A percentile compares a stretch with the other conserved stretches of the same genome.
Conservation (phyloP, 164 flowering plant species). For the Saururus chinensis region DNA sequence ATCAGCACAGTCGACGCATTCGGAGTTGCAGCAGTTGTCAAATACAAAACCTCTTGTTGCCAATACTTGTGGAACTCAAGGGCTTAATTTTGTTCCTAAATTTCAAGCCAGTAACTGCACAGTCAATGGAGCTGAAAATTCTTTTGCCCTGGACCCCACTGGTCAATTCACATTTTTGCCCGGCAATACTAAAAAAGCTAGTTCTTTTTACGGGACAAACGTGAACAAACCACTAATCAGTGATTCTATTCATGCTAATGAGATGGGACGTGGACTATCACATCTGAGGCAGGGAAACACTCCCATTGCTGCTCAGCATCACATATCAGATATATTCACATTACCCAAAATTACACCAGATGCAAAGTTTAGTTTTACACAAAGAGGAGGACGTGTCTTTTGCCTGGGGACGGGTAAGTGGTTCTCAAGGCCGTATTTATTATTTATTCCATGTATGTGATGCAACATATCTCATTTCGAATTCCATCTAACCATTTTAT, state of each 20-base stretch:
- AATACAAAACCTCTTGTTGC: slow-evolving; percentile 14
- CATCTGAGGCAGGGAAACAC: slow-evolving; percentile 13
- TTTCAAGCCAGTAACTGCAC: neutral
- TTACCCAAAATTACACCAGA: slow-evolving; percentile 13
- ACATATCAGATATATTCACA: slow-evolving; percentile 7
- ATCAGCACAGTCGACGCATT: slow-evolving; percentile 20
- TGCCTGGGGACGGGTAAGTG: slow-evolving; percentile 46
- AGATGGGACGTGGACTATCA: slow-evolving; percentile 6
- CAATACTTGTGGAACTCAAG: slow-evolving; percentile 15
- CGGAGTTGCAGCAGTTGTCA: slow-evolving; percentile 25
- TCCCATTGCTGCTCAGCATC: slow-evolving; percentile 9
- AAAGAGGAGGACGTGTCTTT: slow-evolving; percentile 36
- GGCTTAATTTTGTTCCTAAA: neutral
- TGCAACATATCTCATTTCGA: neutral
- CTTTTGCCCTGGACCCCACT: neutral
- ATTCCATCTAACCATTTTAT: slow-evolving; percentile 1
- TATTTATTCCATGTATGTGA: neutral
- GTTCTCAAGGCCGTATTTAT: neutral
- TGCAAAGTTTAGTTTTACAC: slow-evolving; percentile 12
- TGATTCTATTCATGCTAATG: neutral
- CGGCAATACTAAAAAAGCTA: neutral
- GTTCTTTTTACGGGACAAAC: neutral
- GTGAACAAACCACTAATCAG: no score
- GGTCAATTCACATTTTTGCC: neutral
- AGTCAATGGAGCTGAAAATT: neutral